phyloP scores from a whole-genome alignment of 768 basidiomycete species.

The Russula lepida region DNA sequence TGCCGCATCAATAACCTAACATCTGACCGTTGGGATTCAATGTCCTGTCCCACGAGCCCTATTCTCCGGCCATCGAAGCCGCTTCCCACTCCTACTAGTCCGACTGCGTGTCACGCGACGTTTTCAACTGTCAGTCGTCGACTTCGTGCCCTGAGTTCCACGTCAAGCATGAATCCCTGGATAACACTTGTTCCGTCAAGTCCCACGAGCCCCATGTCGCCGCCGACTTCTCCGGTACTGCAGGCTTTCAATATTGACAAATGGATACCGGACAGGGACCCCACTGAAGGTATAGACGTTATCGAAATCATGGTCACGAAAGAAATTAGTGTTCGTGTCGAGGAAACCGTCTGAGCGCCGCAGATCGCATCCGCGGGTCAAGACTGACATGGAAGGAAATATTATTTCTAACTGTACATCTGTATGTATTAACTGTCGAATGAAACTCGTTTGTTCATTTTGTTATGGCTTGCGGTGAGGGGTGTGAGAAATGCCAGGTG shows the following conservation, averaged over 20 bases:
- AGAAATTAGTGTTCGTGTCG: conserved; percentile 2
- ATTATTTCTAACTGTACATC: not conserved
- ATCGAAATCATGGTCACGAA: conserved; percentile 15
- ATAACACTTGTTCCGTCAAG: not conserved
- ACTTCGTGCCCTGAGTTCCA: conserved; percentile 9
- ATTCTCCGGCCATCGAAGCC: not conserved
- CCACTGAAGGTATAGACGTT: conserved; percentile 9
- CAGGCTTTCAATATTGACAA: conserved; percentile 3
- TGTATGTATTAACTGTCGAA: not conserved
- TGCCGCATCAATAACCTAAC: not conserved
- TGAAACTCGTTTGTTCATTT: not conserved
- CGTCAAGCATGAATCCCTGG: not conserved
- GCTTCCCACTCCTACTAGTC: not conserved
- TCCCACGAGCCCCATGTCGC: conserved; percentile 6
- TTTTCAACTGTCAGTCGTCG: not conserved
- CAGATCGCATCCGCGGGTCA: not conserved
- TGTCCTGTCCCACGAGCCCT: conserved; percentile 17
- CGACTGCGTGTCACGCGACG: conserved; percentile 3
- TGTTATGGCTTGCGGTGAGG: not conserved
- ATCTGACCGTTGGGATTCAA: not conserved
- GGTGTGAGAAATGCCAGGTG: conserved; percentile 12
- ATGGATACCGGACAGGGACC: conserved; percentile 5
- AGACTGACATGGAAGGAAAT: not conserved
- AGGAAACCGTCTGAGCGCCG: not conserved
- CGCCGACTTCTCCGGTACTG: conserved; percentile 4